phyloP scores from a whole-genome alignment of 2,329 filamentous ascomycete genomes.

The Paecilomyces sp. region DNA sequence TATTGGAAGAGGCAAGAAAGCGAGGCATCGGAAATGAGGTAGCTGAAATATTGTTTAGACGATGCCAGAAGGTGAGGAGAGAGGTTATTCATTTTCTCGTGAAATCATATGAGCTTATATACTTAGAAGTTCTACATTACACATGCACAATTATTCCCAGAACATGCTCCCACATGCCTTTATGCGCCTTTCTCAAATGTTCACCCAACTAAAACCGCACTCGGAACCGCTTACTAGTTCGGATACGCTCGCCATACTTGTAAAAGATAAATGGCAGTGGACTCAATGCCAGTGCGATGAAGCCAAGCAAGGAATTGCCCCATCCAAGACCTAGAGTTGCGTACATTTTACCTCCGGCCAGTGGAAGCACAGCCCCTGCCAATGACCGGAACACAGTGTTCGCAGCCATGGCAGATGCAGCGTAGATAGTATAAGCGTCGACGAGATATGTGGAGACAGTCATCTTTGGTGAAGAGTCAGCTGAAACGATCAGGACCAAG shows the following conservation, averaged over 20 bases:
- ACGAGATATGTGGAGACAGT: constrained; percentile 56
- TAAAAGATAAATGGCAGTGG: constrained; percentile 30
- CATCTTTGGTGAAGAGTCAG: constrained; percentile 24
- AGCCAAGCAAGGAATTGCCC: constrained; percentile 50
- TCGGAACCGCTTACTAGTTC: constrained; percentile 22
- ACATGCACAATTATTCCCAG: too few relatives aligned
- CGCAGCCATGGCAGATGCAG: constrained; percentile 46
- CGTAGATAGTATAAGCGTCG: constrained; percentile 44
- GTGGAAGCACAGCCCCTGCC: constrained; percentile 52
- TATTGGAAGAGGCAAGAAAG: constrained; percentile 48
- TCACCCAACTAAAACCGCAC: constrained; percentile 9
- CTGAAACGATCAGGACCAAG: not conserved
- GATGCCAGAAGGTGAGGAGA: not conserved
- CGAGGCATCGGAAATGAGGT: constrained; percentile 41
- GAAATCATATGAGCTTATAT: too few relatives aligned
- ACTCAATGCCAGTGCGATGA: constrained; percentile 47
- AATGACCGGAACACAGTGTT: constrained; percentile 50
- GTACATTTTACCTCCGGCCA: constrained; percentile 52
- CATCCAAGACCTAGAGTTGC: constrained; percentile 40
- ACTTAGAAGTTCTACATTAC: too few relatives aligned
- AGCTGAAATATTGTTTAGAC: constrained; percentile 7
- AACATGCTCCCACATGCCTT: too few relatives aligned
- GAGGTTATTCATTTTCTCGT: too few relatives aligned
- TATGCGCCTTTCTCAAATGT: too few relatives aligned
- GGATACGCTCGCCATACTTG: constrained; percentile 26